A percentile compares a stretch with the other conserved stretches of the same genome.
Evolutionary conservation across 805 yeast species (phyloP).

Genomic region (Wickerhamiella australiensis): DNA sequence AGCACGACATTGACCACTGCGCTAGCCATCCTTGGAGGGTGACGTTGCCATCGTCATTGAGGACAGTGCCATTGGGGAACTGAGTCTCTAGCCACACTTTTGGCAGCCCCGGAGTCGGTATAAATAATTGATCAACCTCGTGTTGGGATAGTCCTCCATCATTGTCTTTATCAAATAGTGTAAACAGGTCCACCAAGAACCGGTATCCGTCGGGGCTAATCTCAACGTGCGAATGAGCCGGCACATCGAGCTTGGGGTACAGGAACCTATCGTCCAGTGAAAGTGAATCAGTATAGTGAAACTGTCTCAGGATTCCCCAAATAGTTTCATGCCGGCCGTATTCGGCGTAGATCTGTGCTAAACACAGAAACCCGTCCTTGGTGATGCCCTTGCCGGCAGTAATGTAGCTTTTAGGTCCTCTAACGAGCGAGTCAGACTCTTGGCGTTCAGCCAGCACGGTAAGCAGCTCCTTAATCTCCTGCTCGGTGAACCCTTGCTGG

Average conservation of each 20-base stretch:
- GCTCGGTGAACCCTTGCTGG: conserved; percentile 38
- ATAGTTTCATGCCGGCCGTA: conserved; percentile 92
- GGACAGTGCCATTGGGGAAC: conserved; percentile 79
- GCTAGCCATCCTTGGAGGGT: conserved; percentile 98
- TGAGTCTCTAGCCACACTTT: conserved; percentile 70
- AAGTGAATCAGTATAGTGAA: conserved; percentile 83
- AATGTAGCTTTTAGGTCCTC: conserved; percentile 5
- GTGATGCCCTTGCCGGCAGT: conserved; percentile 43
- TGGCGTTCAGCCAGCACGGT: conserved; percentile 25
- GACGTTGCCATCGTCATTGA: conserved; percentile 79
- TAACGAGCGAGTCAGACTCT: conserved; percentile 23
- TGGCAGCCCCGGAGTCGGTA: conserved; percentile 91
- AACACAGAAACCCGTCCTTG: conserved; percentile 58
- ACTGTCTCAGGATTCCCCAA: conserved; percentile 86
- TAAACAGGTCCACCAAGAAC: conserved; percentile 79
- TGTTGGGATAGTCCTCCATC: conserved; percentile 83
- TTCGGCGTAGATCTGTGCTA: conserved; percentile 76
- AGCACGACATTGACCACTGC: conserved; percentile 96
- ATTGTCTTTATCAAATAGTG: conserved; percentile 83
- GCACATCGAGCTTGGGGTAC: conserved; percentile 68
- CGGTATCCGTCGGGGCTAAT: conserved; percentile 84
- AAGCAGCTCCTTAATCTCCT: conserved; percentile 32
- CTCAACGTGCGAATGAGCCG: conserved; percentile 69
- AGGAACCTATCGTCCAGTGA: conserved; percentile 69
- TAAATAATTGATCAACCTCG: conserved; percentile 59